Percentiles rank a stretch among this genome's conserved stretches.
Conservation (phyloP, 352 stramenopile genomes). For the Phytophthora aleatoria region DNA sequence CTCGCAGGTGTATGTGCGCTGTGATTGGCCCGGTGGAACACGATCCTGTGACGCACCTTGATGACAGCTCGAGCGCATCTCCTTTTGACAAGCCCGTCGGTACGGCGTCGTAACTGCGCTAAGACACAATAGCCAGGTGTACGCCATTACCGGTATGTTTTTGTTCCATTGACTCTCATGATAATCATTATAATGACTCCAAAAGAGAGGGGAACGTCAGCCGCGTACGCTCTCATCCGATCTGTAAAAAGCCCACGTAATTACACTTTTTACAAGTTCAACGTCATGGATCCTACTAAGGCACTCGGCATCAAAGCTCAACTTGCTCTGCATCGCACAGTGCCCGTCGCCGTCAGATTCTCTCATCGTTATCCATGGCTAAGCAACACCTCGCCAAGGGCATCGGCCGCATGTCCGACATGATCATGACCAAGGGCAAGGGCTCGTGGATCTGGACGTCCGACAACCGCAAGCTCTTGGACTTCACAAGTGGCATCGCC, state of each 20-base stretch:
- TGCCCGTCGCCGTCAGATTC: neutral
- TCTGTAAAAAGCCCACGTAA: constrained; percentile 30
- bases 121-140: constrained; percentile 7
- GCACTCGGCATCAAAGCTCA: constrained; percentile 25
- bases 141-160: too few species aligned
- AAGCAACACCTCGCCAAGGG: constrained; percentile 76
- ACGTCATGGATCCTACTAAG: constrained; percentile 11
- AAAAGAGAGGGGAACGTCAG: constrained; percentile 25
- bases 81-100: constrained; percentile 6
- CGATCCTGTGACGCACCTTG: constrained; percentile 9
- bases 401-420: constrained; percentile 85
- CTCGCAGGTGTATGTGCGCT: constrained; percentile 19
- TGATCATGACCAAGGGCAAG: constrained; percentile 85
- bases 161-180: neutral
- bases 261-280: constrained; percentile 38
- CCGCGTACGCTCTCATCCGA: constrained; percentile 30
- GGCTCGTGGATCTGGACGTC: constrained; percentile 88
- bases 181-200: neutral
- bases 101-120: neutral
- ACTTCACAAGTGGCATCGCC: constrained; percentile 94
- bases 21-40: constrained; percentile 13
- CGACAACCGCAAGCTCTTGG: constrained; percentile 88
- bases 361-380: constrained; percentile 42
- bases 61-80: constrained; percentile 17
- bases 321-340: constrained; percentile 34